phyloP scores from a whole-genome alignment of 768 basidiomycete species.

The Mycena filopes region DNA sequence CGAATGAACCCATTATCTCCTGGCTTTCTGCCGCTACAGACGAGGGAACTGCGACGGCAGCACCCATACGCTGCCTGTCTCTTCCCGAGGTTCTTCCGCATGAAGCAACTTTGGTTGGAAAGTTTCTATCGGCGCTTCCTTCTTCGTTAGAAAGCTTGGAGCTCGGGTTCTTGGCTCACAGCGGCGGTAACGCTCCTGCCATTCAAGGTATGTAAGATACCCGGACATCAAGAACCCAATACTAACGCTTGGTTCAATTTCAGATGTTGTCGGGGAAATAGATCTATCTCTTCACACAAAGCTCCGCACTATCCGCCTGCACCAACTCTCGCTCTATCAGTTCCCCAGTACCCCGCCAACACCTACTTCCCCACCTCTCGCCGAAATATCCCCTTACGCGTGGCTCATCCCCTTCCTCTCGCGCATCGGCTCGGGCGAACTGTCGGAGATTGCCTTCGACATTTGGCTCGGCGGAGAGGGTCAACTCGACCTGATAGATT shows the following conservation, averaged over 20 bases:
- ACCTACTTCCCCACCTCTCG: conserved; percentile 18
- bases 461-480: conserved; percentile 48
- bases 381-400: conserved; percentile 34
- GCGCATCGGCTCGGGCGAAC: conserved; percentile 33
- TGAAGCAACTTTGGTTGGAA: conserved; percentile 38
- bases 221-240: not conserved
- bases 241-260: conserved; percentile 2
- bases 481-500: conserved; percentile 46
- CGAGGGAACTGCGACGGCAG: conserved; percentile 35
- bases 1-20: conserved; percentile 38
- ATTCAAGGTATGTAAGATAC: conserved; percentile 23
- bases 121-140: conserved; percentile 37
- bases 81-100: conserved; percentile 45
- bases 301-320: conserved; percentile 41
- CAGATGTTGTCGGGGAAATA: conserved; percentile 36
- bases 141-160: conserved; percentile 44
- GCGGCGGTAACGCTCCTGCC: conserved; percentile 30
- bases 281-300: conserved; percentile 40
- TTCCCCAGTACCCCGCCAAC: conserved; percentile 37
- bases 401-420: conserved; percentile 45
- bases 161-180: conserved; percentile 41
- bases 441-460: conserved; percentile 39
- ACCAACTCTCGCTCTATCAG: conserved; percentile 47
- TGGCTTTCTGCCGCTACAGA: conserved; percentile 40
- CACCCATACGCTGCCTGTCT: conserved; percentile 35